A percentile compares a stretch with the other conserved stretches of the same genome.
Evolutionary conservation across 1,139 yeast genomes (phyloP).

Genomic region (Blastobotrys serpentis): DNA sequence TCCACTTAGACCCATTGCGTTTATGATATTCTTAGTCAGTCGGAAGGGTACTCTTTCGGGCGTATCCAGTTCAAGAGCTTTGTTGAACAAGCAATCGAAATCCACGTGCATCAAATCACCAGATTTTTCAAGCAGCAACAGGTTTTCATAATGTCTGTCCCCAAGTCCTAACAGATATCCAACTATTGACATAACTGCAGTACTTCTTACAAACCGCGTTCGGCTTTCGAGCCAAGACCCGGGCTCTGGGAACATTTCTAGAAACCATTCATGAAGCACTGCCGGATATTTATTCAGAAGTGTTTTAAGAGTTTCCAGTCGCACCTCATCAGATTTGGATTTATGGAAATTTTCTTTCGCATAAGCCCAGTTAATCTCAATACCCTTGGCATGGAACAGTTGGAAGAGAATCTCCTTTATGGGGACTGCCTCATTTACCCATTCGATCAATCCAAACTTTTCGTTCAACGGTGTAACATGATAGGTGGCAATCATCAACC

Average conservation of each 20-base stretch:
- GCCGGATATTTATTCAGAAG: constrained; percentile 54
- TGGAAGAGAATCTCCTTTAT: constrained; percentile 63
- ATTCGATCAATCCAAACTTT: constrained; percentile 86
- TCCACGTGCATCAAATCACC: constrained; percentile 93
- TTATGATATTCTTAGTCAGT: constrained; percentile 81
- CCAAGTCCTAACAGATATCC: constrained; percentile 82
- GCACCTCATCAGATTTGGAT: constrained; percentile 6
- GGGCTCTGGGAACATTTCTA: constrained; percentile 88
- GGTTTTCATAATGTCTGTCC: constrained; percentile 93
- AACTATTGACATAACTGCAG: constrained; percentile 97
- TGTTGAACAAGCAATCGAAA: constrained; percentile 93
- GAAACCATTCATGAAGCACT: constrained; percentile 80
- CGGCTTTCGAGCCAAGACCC: constrained; percentile 82
- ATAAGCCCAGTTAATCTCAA: constrained; percentile 33
- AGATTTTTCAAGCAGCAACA: constrained; percentile 65
- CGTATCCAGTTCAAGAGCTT: constrained; percentile 55
- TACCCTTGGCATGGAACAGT: constrained; percentile 41
- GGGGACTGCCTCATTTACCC: constrained; percentile 84
- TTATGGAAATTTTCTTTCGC: constrained; percentile 19
- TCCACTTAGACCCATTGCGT: constrained; percentile 88
- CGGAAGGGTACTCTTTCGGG: constrained; percentile 97
- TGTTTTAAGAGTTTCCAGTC: constrained; percentile 22
- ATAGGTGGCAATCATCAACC: constrained; percentile 71
- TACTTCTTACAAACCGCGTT: constrained; percentile 67
- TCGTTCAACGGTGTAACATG: constrained; percentile 89